Base-by-base conservation (phyloP, 2,329 filamentous ascomycete species). In the Sclerotinia trifoliorum region DNA sequence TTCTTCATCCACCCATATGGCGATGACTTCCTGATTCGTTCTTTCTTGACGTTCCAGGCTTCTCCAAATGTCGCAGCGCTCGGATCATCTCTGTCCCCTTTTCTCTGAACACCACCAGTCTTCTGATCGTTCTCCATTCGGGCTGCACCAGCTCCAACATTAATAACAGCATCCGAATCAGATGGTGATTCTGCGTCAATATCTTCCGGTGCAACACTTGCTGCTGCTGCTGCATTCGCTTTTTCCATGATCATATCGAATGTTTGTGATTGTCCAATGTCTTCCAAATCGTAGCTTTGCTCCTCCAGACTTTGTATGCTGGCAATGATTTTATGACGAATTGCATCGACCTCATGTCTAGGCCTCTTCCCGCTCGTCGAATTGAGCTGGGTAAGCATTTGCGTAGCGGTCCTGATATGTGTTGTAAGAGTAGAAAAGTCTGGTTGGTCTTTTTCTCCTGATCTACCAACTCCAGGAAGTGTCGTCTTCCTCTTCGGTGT, bases 91-190 rank as follows among this genome's bases (percentile, higher is more conserved):
- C 92, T 88, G 78, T 95, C 92, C 46, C 91, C 91, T 76, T 91
- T 90, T 65, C 90, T 86, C 76, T 91, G 90, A 19, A 95, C 88
- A 66, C 92, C 92, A 71, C 91, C 92, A 19, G 92, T 95, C 81
- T 93, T 94, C 78, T 93, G 86, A 77, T 95, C 92, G 76, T 95
- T 95, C 77, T 95, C 92, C 92, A 95, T 95, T 68, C 92, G 86
- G 67, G 91, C 92, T 65, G 90, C 88, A 68, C 92, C 92, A 13
- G 91, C 91, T 68, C 87, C 90, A 19, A 88, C 84, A 73, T 91
- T 91, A 35, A 81, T 74, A 3, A 75, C 73, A 3, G 83, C 79
- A 4, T 81, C 80, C 5, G 78, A 73, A 4, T 81, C 80, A 11
- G 78, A 73, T 4, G 79, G 74, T 26, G 80, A 79, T 19, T 85